phyloP scores from a whole-genome alignment of 2,329 filamentous ascomycete genomes.

The Aureobasidium sp. region DNA sequence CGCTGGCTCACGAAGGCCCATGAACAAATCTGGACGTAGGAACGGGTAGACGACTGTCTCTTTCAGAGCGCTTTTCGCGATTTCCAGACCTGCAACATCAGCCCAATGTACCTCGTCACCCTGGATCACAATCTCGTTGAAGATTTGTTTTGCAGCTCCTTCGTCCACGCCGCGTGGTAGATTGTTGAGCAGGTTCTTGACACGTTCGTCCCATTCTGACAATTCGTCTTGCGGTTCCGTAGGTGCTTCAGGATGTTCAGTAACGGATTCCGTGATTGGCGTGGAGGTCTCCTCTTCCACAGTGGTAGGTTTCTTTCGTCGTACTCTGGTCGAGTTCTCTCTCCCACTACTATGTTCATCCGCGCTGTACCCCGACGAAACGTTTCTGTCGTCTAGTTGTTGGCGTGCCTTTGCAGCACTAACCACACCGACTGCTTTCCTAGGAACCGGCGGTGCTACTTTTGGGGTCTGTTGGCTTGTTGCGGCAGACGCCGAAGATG shows the following conservation, averaged over 20 bases:
- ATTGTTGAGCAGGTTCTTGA: constrained; percentile 60
- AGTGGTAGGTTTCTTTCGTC: constrained; percentile 27
- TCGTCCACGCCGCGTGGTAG: constrained; percentile 76
- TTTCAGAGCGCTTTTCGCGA: constrained; percentile 83
- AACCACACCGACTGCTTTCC: constrained; percentile 30
- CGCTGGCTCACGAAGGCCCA: constrained; percentile 87
- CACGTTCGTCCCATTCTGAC: constrained; percentile 51
- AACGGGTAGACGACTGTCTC: constrained; percentile 98
- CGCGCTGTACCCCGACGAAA: constrained; percentile 11
- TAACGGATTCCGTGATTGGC: neutral
- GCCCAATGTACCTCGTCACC: constrained; percentile 93
- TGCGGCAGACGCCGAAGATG: constrained; percentile 1
- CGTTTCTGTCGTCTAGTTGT: constrained; percentile 22
- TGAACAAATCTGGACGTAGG: constrained; percentile 87
- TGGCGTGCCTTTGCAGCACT: constrained; percentile 25
- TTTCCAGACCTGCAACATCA: constrained; percentile 83
- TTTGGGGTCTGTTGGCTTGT: neutral
- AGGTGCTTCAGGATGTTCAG: neutral
- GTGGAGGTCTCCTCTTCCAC: neutral
- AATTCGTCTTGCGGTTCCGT: constrained; percentile 25
- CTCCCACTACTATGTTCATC: constrained; percentile 14
- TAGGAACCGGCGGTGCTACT: constrained; percentile 22
- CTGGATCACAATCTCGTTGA: constrained; percentile 91
- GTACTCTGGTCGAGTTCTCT: constrained; percentile 25
- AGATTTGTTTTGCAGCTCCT: constrained; percentile 75